Conservation (phyloP, 2,329 filamentous ascomycete genomes). For the Cordyceps tenuipes region DNA sequence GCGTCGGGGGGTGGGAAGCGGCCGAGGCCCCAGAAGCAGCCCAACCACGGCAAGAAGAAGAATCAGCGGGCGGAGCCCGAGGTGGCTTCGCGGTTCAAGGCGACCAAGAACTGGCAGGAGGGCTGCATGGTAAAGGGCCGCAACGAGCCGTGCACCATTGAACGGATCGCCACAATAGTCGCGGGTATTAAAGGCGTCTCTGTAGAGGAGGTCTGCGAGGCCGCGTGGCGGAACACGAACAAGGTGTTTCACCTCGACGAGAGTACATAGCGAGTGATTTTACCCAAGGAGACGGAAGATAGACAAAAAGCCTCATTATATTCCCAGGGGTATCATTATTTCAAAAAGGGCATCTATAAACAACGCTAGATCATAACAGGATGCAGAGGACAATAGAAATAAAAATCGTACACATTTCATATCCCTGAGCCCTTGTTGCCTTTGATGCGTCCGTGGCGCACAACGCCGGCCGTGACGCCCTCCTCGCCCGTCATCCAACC, state of each 20-base stretch:
- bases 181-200: slow-evolving; percentile 74
- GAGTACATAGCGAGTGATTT: slow-evolving; percentile 21
- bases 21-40: slow-evolving; percentile 25
- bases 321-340: slow-evolving; percentile 11
- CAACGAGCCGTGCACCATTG: slow-evolving; percentile 86
- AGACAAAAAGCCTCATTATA: not conserved
- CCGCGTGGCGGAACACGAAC: slow-evolving; percentile 74
- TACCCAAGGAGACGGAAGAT: slow-evolving; percentile 11
- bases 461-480: slow-evolving; percentile 63
- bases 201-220: slow-evolving; percentile 77
- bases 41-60: slow-evolving; percentile 28
- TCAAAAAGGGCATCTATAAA: slow-evolving; percentile 2
- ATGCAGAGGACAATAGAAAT: not conserved
- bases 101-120: slow-evolving; percentile 87
- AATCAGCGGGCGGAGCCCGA: slow-evolving; percentile 51
- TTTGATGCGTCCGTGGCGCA: slow-evolving; percentile 57
- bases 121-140: slow-evolving; percentile 88
- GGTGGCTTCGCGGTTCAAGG: slow-evolving; percentile 64
- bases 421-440: slow-evolving; percentile 50
- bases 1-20: slow-evolving; percentile 15
- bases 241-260: slow-evolving; percentile 68
- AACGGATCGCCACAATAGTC: slow-evolving; percentile 79
- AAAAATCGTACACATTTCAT: slow-evolving; percentile 18
- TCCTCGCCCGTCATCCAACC: slow-evolving; percentile 89
- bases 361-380: not conserved